Evolutionary conservation across 441 rosid genomes (phyloP), one percentile per base, ranked within the genome.

Genomic region (Croton setiger): DNA sequence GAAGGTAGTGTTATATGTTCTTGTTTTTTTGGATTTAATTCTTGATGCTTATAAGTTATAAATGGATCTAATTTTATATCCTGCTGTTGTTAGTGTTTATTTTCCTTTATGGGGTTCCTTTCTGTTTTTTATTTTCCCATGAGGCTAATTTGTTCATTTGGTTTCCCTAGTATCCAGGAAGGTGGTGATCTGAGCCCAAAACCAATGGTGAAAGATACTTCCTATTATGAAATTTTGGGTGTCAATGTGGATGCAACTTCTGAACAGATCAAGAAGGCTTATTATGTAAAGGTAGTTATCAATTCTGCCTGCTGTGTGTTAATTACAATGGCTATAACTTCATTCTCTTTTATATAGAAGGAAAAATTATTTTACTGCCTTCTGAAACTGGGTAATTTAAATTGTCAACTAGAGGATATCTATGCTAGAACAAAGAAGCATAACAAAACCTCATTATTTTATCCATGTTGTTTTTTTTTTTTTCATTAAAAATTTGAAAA

Each of bases 201-300:
- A 64, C 67, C 71, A 53, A 90, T 90, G 97, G 94, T 83, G 85
- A 87, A 84, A 63, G 98, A 92, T 35, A 83, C 75, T 13, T 64
- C 84, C 1, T 95, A 86, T 57, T 95, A 95, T 67, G 93, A 92
- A 52, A 57, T 84, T 64, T 81, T 95, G 86, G 95, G 86, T 70
- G 87, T 92, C 68, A 74, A 60, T n/a, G 84, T 81, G 67, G 91
- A 88, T 69, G 92, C 97, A 7, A 82, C 99, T 0, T 60, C 93
- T 3, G 88, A 88, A 45, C 96, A 92, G 70, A 95, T 92, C 71
- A 95, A 92, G 85, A 95, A 90, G 83, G 99, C 99, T 72, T 95
- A 90, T 78, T 87, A 88, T 67, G 68, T 88, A 65, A 88, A 92
- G 85, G 99, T 74, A 70, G 76, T 4, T 61, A 57, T 68, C 63